These are phyloP conservation scores for Penicillium chermesinum DNA, from an alignment of 495 filamentous ascomycete genomes.

Conservation along the genomic window DNA sequence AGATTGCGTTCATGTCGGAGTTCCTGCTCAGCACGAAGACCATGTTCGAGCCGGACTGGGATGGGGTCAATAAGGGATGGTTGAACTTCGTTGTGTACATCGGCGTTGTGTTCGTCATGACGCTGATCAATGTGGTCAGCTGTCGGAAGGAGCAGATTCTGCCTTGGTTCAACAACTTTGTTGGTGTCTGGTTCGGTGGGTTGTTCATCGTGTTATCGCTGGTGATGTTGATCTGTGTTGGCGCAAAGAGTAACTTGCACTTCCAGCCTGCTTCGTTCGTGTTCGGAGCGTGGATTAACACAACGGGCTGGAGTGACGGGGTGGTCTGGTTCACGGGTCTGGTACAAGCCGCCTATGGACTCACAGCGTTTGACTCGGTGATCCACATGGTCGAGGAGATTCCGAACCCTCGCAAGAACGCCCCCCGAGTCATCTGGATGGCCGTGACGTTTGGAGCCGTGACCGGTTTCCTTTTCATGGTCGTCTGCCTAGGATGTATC, in stretches of 20 bases:
- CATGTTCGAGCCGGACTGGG: conserved; percentile 40
- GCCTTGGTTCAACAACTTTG: conserved; percentile 45
- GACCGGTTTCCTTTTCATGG: conserved; percentile 66
- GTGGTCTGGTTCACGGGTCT: conserved; percentile 60
- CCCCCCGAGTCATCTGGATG: conserved; percentile 39
- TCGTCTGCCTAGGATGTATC: conserved; percentile 70
- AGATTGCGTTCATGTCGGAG: conserved; percentile 47
- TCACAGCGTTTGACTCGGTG: conserved; percentile 60
- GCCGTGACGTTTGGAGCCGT: conserved; percentile 45
- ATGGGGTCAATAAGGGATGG: conserved; percentile 36
- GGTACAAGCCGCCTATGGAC: conserved; percentile 55
- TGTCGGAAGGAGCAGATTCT: conserved; percentile 43
- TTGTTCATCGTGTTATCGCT: conserved; percentile 42
- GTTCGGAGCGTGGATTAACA: conserved; percentile 54
- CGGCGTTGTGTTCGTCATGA: conserved; percentile 34
- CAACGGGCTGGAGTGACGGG: conserved; percentile 59
- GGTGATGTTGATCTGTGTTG: conserved; percentile 41
- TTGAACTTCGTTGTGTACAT: conserved; percentile 43
- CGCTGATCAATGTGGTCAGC: conserved; percentile 39
- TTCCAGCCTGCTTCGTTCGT: conserved; percentile 47
- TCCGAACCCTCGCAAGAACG: conserved; percentile 38
- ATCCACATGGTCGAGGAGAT: conserved; percentile 57
- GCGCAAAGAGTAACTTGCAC: conserved; percentile 28
- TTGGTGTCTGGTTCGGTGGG: conserved; percentile 42
- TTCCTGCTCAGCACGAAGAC: conserved; percentile 45